Percentiles rank a stretch among this genome's conserved stretches.
Evolutionary conservation across 2,329 filamentous ascomycete species (phyloP).

Genomic region (Claviceps sp.): DNA sequence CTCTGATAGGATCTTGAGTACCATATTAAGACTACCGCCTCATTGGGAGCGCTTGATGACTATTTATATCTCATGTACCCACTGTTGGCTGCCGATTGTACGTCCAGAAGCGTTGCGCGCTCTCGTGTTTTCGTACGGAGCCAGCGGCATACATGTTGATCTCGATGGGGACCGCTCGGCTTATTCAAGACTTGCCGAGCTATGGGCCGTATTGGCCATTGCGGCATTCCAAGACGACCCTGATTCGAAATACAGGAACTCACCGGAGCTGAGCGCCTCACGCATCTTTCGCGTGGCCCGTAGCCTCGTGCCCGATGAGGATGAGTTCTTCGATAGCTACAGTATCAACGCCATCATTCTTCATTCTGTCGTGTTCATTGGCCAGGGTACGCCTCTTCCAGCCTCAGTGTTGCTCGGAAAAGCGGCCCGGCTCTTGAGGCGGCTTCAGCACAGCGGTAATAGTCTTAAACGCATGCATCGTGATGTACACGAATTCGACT

Average conservation of each 20-base stretch:
- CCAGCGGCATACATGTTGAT: conserved; percentile 18
- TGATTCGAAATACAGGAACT: background rate
- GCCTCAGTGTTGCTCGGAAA: conserved; percentile 54
- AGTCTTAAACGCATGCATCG: background rate
- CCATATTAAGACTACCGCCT: conserved; percentile 25
- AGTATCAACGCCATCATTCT: conserved; percentile 31
- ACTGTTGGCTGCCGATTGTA: conserved; percentile 63
- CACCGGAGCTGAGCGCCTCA: conserved; percentile 1
- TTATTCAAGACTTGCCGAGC: conserved; percentile 33
- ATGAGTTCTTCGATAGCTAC: conserved; percentile 32
- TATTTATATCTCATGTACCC: conserved; percentile 61
- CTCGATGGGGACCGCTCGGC: conserved; percentile 19
- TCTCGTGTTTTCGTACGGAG: conserved; percentile 29
- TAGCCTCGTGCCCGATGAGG: conserved; percentile 33
- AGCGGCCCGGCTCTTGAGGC: conserved; percentile 36
- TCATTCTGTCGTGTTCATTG: conserved; percentile 50
- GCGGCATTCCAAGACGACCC: conserved; percentile 38
- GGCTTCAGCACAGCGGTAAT: conserved; percentile 9
- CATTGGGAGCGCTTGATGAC: conserved; percentile 52
- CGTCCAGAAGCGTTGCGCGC: conserved; percentile 50
- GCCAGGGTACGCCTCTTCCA: conserved; percentile 37
- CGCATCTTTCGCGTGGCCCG: conserved; percentile 38
- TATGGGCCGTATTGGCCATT: conserved; percentile 47
- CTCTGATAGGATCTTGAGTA: background rate
- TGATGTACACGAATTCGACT: conserved; percentile 3